Conservation (phyloP, 2,329 filamentous ascomycete genomes). For the Clarireedia homoeocarpa region DNA sequence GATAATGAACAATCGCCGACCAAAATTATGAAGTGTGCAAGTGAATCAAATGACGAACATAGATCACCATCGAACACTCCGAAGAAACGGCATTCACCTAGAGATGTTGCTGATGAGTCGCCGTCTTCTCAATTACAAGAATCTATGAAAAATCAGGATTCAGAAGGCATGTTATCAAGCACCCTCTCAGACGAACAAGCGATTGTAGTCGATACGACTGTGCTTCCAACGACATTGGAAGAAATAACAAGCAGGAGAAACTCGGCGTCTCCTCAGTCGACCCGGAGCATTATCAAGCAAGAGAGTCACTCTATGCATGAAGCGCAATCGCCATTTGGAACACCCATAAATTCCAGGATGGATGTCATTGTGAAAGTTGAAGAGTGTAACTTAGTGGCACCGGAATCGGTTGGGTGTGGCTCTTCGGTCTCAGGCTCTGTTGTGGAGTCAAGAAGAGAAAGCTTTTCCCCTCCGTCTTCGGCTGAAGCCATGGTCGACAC, state of each 20-base stretch:
- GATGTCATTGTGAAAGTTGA: conserved; percentile 11
- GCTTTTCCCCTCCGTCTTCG: conserved; percentile 12
- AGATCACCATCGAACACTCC: not conserved
- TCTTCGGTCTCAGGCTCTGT: conserved; percentile 13
- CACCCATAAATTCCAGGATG: conserved; percentile 5
- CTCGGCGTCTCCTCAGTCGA: not conserved
- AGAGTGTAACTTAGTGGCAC: not conserved
- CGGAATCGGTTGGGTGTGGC: not conserved
- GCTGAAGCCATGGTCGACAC: conserved; percentile 16
- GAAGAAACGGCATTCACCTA: not conserved
- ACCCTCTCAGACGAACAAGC: not conserved
- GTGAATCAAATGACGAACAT: not conserved
- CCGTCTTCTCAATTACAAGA: not conserved
- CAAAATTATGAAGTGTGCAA: not conserved
- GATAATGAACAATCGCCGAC: not conserved
- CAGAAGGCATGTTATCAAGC: not conserved
- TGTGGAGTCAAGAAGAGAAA: conserved; percentile 8
- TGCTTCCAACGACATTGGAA: not conserved
- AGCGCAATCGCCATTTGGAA: conserved; percentile 6
- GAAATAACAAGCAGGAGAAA: not conserved
- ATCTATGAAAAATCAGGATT: not conserved
- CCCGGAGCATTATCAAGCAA: conserved; percentile 15
- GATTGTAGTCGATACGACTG: not conserved
- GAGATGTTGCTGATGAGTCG: not conserved
- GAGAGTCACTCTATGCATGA: conserved; percentile 16